Conservation (phyloP, 2,329 filamentous ascomycete genomes). For the Clonostachys rhizophaga region DNA sequence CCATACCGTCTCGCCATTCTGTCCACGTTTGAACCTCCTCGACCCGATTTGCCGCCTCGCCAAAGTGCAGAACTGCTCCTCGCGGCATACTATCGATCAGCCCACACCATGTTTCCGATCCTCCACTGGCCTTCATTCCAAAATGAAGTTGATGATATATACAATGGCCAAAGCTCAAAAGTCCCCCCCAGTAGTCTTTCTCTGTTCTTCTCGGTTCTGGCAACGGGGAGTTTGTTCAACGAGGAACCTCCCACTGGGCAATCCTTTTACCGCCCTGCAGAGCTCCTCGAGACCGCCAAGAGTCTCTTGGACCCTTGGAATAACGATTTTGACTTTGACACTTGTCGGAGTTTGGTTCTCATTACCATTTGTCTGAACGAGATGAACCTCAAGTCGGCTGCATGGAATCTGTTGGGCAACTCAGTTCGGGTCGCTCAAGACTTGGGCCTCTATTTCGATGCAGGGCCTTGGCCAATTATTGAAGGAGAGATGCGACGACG, state of each 20-base stretch:
- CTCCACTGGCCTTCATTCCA: constrained; percentile 85
- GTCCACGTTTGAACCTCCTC: constrained; percentile 42
- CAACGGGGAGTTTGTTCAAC: constrained; percentile 74
- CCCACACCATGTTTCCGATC: constrained; percentile 79
- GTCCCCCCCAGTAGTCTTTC: constrained; percentile 69
- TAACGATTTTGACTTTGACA: constrained; percentile 71
- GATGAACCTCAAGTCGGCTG: constrained; percentile 78
- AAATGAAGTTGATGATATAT: constrained; percentile 71
- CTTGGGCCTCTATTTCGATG: constrained; percentile 73
- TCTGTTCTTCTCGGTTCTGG: constrained; percentile 78
- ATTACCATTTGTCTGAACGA: constrained; percentile 78
- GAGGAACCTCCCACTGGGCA: constrained; percentile 42
- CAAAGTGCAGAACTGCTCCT: constrained; percentile 68
- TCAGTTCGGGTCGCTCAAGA: constrained; percentile 80
- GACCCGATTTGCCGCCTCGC: constrained; percentile 67
- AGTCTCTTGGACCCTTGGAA: constrained; percentile 75
- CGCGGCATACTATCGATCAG: constrained; percentile 67
- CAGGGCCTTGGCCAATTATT: constrained; percentile 66
- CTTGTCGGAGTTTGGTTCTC: constrained; percentile 68
- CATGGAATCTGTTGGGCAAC: constrained; percentile 80
- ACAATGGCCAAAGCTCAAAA: constrained; percentile 56
- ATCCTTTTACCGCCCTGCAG: constrained; percentile 46
- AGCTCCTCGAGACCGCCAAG: constrained; percentile 68
- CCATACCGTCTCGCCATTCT: constrained; percentile 54
- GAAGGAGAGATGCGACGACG: constrained; percentile 83